Evolutionary conservation across 192 early-diverging fungal species (phyloP), one percentile per base, ranked within the genome.

Genomic region (Coemansia sp.): DNA sequence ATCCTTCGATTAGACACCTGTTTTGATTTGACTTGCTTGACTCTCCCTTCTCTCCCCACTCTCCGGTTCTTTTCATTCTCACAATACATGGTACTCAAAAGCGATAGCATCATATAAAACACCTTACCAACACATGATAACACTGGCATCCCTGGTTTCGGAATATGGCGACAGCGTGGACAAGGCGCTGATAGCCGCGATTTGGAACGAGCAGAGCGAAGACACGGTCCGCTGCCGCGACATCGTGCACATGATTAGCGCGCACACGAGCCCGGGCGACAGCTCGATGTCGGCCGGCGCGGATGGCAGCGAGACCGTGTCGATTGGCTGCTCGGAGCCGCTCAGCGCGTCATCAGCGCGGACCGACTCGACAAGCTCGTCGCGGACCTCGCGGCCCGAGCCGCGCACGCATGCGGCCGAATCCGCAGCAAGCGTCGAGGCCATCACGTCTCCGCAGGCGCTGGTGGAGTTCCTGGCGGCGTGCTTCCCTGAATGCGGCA

Each of bases 401-500:
- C 21, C 45, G 6, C 7, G n/a, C 44, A 32, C 27, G 6, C 35
- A 10, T 30, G 6, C 48, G 35, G 50, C 31, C 6, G 42, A 44
- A 6, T 23, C 23, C n/a, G 19, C 10, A 5, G 24, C 27, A 6
- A 6, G 32, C 19, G 40, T 66, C 16, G 65, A 71, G 29, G 65
- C 75, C 16, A 78, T 78, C 23, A 49, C 28, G 2, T 72, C 75
- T 16, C 42, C 66, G 2, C 46, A 68, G 16, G 59, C 44, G 9
- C 65, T 78, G 24, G 28, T 60, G 0, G 69, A 62, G 3, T 78
- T 78, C 16, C 65, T 78, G 5, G 43, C 28, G 4, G 62, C 69
- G 4, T 78, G 75, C 24, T 78, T 78, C n/a, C 75, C 75, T 5
- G 69, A 78, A 47, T 78, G 75, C 42, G 62, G 75, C 28, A 23